Base-by-base conservation (phyloP, 352 stramenopile species). In the Pythium rishiriense region DNA sequence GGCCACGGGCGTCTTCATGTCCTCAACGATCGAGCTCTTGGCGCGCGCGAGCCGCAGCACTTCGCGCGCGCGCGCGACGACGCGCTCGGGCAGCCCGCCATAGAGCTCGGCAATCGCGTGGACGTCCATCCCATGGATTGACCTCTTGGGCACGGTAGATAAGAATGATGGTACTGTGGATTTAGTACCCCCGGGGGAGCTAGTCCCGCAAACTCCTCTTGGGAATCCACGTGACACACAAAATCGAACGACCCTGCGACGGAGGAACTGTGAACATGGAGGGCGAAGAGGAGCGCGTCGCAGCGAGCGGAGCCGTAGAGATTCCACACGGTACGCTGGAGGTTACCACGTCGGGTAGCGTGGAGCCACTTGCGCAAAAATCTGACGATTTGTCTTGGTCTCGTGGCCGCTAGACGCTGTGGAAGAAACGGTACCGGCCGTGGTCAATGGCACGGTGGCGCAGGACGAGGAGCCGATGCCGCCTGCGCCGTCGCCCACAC, bases 71-170 rank as follows among this genome's bases (percentile, higher is more conserved):
- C 77, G 78, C 48, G 70, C 47, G 17, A 90, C 70, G 33, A 91
- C 69, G 17, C 61, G 68, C 51, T 68, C 62, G n/a, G 83, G 62
- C n/a, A 91, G 37, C 22, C 80, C 83, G 50, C 83, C 83, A 51
- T 87, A 90, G 9, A 72, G 62, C 19, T 62, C 64, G 1, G 78
- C 76, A 10, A 88, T 73, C 8, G 51, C 62, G 56, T 71, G 58
- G 9, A 91, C 56, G 47, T 89, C 80, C 77, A 91, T n/a, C n/a
- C n/a, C n/a, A n/a, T n/a, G n/a, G n/a, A n/a, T 90, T 19, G 22
- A 62, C 5, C 15, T 22, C 56, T 25, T 46, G 12, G n/a, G 35
- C 35, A n/a, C n/a, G n/a, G n/a, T n/a, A 41, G 35, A 41, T 41
- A 41, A 50, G 25, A 62, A 46, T 55, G 56, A 35, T 48, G 28